phyloP scores from a whole-genome alignment of 768 basidiomycete genomes.

The Tubosaeta sp. region DNA sequence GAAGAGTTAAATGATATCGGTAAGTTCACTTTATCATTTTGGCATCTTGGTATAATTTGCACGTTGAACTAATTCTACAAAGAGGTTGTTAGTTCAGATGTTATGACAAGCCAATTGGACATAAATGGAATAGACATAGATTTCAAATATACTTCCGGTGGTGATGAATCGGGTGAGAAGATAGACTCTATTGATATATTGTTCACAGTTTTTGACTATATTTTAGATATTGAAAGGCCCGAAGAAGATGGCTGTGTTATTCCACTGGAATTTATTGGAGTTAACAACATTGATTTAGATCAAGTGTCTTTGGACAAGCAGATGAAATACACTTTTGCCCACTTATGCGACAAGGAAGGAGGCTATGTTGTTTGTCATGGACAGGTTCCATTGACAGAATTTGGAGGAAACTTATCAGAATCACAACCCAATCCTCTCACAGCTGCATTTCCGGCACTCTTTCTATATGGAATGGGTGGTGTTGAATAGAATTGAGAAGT shows the following conservation, averaged over 20 bases:
- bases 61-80: no score
- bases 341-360: not conserved
- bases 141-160: no score
- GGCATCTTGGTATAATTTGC: no score
- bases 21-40: no score
- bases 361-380: not conserved
- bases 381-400: not conserved
- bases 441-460: not conserved
- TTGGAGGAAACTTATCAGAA: not conserved
- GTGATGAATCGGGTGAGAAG: no score
- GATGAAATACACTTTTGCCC: not conserved
- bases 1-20: no score
- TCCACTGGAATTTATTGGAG: not conserved
- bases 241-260: slow-evolving; percentile 9
- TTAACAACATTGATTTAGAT: not conserved
- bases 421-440: not conserved
- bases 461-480: slow-evolving; percentile 31
- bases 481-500: slow-evolving; percentile 22
- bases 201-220: no score
- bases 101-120: no score
- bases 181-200: no score
- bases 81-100: no score
- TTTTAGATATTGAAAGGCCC: no score
- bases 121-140: no score
- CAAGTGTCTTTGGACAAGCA: not conserved